Percentiles rank a stretch among this genome's conserved stretches.
These are phyloP conservation scores for Salix purpurea DNA, from an alignment of 345 rosid genomes.

Conservation along the genomic window DNA sequence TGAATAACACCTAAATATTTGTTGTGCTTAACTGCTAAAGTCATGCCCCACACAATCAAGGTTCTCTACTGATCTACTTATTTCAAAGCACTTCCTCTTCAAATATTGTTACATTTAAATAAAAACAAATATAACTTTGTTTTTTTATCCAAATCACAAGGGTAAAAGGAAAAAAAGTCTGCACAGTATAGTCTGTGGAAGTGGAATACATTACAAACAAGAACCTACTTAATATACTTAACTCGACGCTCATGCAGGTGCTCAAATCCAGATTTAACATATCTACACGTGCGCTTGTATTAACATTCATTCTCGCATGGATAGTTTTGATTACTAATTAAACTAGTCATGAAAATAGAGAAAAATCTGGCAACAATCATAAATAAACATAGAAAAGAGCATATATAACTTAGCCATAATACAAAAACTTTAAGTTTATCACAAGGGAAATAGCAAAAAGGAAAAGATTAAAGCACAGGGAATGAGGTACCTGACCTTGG, in stretches of 20 bases:
- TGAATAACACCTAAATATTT: not conserved
- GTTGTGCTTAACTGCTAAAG: not conserved
- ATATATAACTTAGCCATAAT: not conserved
- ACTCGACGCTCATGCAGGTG: no score
- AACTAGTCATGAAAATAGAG: not conserved
- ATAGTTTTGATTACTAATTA: not conserved
- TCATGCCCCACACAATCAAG: no score
- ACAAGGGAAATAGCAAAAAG: not conserved
- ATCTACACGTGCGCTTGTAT: not conserved
- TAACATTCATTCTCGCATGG: not conserved
- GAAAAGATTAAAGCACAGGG: conserved; percentile 10
- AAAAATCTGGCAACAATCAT: not conserved
- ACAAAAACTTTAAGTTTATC: not conserved
- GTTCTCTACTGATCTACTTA: not conserved
- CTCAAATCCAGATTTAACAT: not conserved
- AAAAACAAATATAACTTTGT: not conserved
- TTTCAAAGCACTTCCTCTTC: not conserved
- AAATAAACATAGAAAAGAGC: not conserved
- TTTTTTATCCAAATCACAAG: not conserved
- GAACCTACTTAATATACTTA: not conserved
- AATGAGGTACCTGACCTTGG: conserved; percentile 49
- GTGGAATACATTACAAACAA: no score
- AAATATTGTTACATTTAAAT: not conserved
- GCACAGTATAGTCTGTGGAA: no score
- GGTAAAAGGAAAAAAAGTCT: not conserved